Base-by-base conservation (phyloP, 371 early-diverging fungal genomes). In the Circinella umbellata region DNA sequence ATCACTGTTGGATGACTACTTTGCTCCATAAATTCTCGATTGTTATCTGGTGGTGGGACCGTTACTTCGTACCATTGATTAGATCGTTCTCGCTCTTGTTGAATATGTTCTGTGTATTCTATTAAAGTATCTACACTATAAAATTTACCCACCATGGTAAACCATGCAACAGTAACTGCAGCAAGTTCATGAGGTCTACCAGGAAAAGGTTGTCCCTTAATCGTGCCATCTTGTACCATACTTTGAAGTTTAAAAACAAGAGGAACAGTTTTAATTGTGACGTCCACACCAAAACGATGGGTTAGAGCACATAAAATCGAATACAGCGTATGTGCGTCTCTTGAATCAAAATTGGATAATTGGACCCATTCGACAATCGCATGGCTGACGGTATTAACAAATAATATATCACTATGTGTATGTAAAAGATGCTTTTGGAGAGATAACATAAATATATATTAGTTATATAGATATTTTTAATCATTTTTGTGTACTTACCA, bases 201-300 rank as follows among this genome's bases (percentile, higher is more conserved):
- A 42, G 42, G 42, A 42, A 42, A 42, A 27, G 27, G 27, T 37
- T 72, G 63, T 11, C 64, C 27, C 5, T 76, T 59, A 18, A 79
- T 66, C 0, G 57, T 61, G 1, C 72, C 75, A 27, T 76, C 68
- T 46, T 67, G 73, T 4, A 71, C 70, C 75, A 70, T 69, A 48
- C 62, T 63, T 69, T 86, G 87, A 42, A 88, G 70, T 39, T 81
- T 80, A 68, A 90, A 89, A 10, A 90, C 46, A 14, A 92, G 71
- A 10, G 90, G 88, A 0, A 87, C 70, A 0, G 83, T 80, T 10
- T 80, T 72, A 68, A 85, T 75, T 39, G 89, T 73, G 34, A 83
- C 90, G 59, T 86, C 86, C 15, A 74, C 72, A 27, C 75, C 75
- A 64, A 86, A 86, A 1, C 79, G 74, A 27, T 73, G 71, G 38